These are phyloP conservation scores for Geotrichum armillariae DNA, from an alignment of 1,139 yeast species.

Conservation along the genomic window DNA sequence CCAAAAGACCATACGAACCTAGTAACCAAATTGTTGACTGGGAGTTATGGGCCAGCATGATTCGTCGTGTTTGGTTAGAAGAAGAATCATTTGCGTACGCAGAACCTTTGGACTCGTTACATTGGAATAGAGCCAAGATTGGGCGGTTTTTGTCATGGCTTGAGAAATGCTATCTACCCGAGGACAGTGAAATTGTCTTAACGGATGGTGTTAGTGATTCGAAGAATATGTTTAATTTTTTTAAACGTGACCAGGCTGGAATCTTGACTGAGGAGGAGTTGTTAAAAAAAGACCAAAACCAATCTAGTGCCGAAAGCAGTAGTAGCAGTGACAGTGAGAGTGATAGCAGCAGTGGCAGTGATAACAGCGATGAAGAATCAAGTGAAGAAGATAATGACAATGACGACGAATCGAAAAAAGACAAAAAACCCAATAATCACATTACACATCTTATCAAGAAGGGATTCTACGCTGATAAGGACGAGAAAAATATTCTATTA, in stretches of 20 bases:
- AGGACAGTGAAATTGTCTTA: background rate
- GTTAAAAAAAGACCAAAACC: background rate
- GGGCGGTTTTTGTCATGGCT: conserved; percentile 38
- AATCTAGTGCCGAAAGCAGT: background rate
- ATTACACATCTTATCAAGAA: background rate
- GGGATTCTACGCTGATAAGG: conserved; percentile 5
- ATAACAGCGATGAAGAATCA: background rate
- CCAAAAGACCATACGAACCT: conserved; percentile 23
- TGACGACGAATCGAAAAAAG: background rate
- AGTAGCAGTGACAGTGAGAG: background rate
- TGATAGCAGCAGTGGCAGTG: background rate
- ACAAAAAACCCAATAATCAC: background rate
- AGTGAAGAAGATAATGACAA: background rate
- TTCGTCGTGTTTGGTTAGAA: conserved; percentile 36
- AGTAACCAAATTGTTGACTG: conserved; percentile 34
- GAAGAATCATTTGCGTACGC: conserved; percentile 31
- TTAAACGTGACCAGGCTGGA: background rate
- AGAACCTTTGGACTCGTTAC: conserved; percentile 33
- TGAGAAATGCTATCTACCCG: conserved; percentile 24
- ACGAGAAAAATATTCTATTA: background rate
- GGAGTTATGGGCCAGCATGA: conserved; percentile 38
- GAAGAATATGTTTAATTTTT: background rate
- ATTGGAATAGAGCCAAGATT: conserved; percentile 34
- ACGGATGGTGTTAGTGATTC: background rate
- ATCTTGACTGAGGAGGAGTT: background rate